These are phyloP conservation scores for Lactuca saligna DNA, from an alignment of 129 eudicot species.

Conservation along the genomic window DNA sequence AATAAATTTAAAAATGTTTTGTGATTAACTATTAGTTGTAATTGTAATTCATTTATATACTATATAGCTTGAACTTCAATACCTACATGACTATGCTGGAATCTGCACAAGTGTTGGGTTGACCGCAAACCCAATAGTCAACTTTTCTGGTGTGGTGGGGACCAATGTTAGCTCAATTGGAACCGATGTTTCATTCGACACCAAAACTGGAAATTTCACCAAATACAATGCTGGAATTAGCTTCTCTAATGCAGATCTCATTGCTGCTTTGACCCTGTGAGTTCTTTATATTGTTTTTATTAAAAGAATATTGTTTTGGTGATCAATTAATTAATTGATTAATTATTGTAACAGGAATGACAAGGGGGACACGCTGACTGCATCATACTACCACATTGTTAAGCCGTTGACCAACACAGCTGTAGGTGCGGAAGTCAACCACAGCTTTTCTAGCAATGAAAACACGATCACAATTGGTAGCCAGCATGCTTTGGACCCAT, in stretches of 20 bases:
- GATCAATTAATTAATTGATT: background rate
- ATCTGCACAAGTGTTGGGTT: conserved; percentile 71
- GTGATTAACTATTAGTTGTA: background rate
- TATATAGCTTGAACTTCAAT: conserved; percentile 71
- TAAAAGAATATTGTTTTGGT: too few relatives aligned
- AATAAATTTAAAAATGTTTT: too few relatives aligned
- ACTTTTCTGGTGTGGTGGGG: conserved; percentile 79
- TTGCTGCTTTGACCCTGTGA: conserved; percentile 77
- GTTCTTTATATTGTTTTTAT: conserved; percentile 35
- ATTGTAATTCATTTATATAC: conserved; percentile 24
- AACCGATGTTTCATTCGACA: conserved; percentile 70
- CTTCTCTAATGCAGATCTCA: conserved; percentile 62
- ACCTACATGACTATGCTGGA: conserved; percentile 84
- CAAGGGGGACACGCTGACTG: conserved; percentile 75
- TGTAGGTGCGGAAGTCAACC: conserved; percentile 87
- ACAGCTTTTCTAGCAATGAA: conserved; percentile 80
- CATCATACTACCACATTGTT: conserved; percentile 74
- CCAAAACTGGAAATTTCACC: conserved; percentile 64
- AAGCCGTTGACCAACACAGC: conserved; percentile 75
- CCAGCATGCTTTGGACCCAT: conserved; percentile 69
- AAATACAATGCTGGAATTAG: conserved; percentile 72
- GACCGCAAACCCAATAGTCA: conserved; percentile 76
- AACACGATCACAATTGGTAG: conserved; percentile 78
- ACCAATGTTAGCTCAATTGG: conserved; percentile 55
- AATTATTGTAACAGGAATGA: conserved; percentile 52